Evolutionary conservation across 176 grass and related monocot genomes (phyloP).

Genomic region (Triticum timopheevii): DNA sequence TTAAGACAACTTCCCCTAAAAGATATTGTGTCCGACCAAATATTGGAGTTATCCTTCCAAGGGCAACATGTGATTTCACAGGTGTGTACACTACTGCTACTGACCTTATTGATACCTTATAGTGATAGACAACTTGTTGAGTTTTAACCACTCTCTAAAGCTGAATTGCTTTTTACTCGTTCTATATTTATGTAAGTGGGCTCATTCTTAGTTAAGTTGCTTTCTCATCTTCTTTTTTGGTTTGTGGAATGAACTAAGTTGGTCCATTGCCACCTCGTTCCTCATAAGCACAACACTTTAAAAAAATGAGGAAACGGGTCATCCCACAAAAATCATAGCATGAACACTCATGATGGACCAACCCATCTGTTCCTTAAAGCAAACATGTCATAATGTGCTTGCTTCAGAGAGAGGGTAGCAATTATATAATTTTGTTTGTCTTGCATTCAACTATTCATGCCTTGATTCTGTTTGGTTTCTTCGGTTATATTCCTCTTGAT

Average conservation of each 20-base stretch:
- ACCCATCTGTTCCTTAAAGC: slow-evolving; percentile 19
- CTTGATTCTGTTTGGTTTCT: slow-evolving; percentile 24
- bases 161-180: slow-evolving; percentile 5
- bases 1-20: slow-evolving; percentile 99
- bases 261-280: background rate
- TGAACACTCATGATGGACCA: background rate
- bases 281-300: background rate
- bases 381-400: slow-evolving; percentile 1
- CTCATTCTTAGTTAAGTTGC: background rate
- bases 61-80: slow-evolving; percentile 72
- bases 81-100: slow-evolving; percentile 45
- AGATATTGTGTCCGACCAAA: slow-evolving; percentile 93
- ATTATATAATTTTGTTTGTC: background rate
- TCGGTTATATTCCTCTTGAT: slow-evolving; percentile 20
- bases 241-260: background rate
- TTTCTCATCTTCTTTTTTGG: slow-evolving; percentile 1
- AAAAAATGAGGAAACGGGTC: background rate
- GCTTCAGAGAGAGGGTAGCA: slow-evolving; percentile 6
- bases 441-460: background rate
- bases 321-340: background rate
- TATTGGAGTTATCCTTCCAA: slow-evolving; percentile 87
- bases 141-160: background rate
- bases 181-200: slow-evolving; percentile 11
- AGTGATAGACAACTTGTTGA: background rate
- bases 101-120: slow-evolving; percentile 6